Evolutionary conservation across 352 stramenopile species (phyloP), one percentile per base, ranked within the genome.

Genomic region (Globisporangium spiculum): DNA sequence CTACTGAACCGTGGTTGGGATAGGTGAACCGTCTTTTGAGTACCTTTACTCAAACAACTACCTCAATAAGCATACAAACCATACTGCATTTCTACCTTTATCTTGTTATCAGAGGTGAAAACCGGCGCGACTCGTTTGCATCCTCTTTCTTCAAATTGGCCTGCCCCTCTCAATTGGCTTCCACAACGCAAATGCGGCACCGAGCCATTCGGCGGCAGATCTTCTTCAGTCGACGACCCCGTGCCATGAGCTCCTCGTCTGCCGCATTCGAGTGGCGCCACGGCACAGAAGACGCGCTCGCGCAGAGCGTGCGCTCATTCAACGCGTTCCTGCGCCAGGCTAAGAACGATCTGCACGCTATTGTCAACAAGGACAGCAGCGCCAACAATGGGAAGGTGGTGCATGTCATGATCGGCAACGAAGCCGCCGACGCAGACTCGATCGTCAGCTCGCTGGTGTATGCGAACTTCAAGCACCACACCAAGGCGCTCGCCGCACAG

Each of bases 401-500:
- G 38, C 81, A 90, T 66, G 77, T 93, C 6, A 65, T 91, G 58
- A 83, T 93, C 41, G 87, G 87, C 60, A 95, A 95, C 62, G 87
- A 95, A 66, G 85, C 87, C 16, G 83, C 83, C 8, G 85, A 95
- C 68, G 87, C 87, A 14, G 87, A 95, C 72, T 95, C 87, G 22
- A 93, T 95, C 72, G 75, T 95, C 14, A 95, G 85, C 74, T 87
- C 83, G 18, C 61, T 95, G 10, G 74, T 84, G 10, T 87, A 90
- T 72, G 87, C 87, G 7, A 89, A 81, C 61, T 46, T 81, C 36
- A 75, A 76, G 44, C 68, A 75, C 52, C 56, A 79, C 44, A 41
- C 48, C 48, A 69, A 38, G 22, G 66, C 4, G 7, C 34, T 38
- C n/a, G 12, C 73, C 24, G 54, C 14, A 8, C 52, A 69, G n/a